phyloP scores from a whole-genome alignment of 441 rosid genomes.

The Gossypium davidsonii region DNA sequence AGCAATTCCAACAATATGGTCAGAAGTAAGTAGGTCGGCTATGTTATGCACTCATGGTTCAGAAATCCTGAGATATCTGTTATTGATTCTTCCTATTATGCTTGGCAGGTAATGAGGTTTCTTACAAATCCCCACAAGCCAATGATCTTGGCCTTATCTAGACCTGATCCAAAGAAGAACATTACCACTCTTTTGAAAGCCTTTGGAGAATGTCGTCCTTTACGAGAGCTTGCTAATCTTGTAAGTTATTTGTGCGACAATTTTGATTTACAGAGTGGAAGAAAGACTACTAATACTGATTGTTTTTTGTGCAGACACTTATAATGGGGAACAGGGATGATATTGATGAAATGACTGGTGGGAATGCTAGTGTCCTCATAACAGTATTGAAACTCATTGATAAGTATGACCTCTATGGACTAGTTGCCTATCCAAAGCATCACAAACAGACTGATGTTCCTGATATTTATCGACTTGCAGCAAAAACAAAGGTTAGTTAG shows the following conservation, averaged over 20 bases:
- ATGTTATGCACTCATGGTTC: constrained; percentile 7
- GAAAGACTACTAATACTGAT: constrained; percentile 8
- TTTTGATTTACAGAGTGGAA: background rate
- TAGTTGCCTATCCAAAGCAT: constrained; percentile 94
- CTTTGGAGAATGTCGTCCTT: constrained; percentile 87
- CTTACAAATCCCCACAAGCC: constrained; percentile 95
- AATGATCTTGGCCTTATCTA: constrained; percentile 88
- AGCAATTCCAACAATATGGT: constrained; percentile 81
- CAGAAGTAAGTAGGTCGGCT: constrained; percentile 55
- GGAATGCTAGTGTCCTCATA: constrained; percentile 78
- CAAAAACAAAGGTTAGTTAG: constrained; percentile 63
- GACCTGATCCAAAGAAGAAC: constrained; percentile 97
- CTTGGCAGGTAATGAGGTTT: constrained; percentile 75
- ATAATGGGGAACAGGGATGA: constrained; percentile 95
- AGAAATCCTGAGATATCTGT: background rate
- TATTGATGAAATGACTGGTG: constrained; percentile 75
- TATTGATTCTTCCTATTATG: constrained; percentile 4
- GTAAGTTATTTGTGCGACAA: constrained; percentile 31
- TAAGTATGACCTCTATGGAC: constrained; percentile 90
- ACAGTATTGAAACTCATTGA: constrained; percentile 82
- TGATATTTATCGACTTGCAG: constrained; percentile 87
- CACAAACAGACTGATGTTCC: constrained; percentile 95
- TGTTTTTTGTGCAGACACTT: constrained; percentile 48
- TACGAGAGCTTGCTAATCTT: constrained; percentile 93
- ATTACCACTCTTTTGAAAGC: constrained; percentile 87